Base-by-base conservation (phyloP, 768 basidiomycete species). In the Coprinopsis strossmayeri region DNA sequence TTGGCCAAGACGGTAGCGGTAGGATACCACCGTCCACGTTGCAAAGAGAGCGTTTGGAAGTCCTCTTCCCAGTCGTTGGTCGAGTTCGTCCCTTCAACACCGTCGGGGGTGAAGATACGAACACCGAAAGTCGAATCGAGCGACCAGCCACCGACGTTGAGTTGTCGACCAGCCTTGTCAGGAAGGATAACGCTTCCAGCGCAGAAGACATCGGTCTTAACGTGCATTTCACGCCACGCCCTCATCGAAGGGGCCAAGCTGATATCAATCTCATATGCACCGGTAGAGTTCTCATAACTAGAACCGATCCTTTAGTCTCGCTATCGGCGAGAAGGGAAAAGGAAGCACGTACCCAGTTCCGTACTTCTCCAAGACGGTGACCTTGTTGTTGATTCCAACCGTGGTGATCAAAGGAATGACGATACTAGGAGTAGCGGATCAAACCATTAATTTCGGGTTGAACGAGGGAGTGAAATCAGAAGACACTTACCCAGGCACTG, bases 11-110 rank as follows among this genome's bases (percentile, higher is more conserved):
- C 68, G 34, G 85, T 71, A 7, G 84, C 78, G 9, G 76, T 74
- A 17, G 82, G 83, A 59, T 85, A 88, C 87, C 87, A 88, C 18
- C 87, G 72, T 21, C 79, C 80, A 25, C 69, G 68, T 73, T 88
- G 87, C 21, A 89, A 70, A 2, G 64, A 53, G 1, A 90, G 69
- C 32, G 73, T 70, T 0, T 74, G 52, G 32, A 67, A 69, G 53
- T 89, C 78, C 61, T 90, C 87, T 61, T 90, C 76, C 88, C 88
- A 91, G 55, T 90, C 84, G 46, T 79, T 81, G 3, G 84, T 88
- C 4, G 79, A 78, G 52, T 86, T 87, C 24, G 81, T 76, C 0
- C 88, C 88, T 3, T 75, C 64, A 1, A 59, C 65, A 21, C 88
- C 87, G 55, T 82, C 74, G 0, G 88, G 88, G 0, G 78, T 78